These are phyloP conservation scores for Candida pini DNA, from an alignment of 805 yeast genomes.

Conservation along the genomic window DNA sequence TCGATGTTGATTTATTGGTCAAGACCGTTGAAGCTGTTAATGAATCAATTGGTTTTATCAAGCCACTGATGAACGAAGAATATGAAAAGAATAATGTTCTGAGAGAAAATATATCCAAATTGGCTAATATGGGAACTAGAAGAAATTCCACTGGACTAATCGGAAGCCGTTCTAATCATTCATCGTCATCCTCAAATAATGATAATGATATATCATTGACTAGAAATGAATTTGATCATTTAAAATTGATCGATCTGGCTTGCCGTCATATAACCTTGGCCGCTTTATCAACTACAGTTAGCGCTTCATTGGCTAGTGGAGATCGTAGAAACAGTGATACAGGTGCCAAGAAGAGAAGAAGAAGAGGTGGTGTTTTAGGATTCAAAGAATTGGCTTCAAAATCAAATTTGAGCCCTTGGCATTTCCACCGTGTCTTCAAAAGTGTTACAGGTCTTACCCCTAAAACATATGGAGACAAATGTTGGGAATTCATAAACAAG, in stretches of 20 bases:
- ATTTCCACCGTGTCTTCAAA: constrained; percentile 86
- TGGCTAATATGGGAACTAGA: constrained; percentile 9
- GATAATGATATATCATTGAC: constrained; percentile 29
- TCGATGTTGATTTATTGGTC: constrained; percentile 40
- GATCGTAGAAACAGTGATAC: constrained; percentile 3
- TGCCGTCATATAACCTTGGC: constrained; percentile 81
- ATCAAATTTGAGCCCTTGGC: constrained; percentile 84
- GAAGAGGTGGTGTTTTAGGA: constrained; percentile 75
- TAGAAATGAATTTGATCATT: constrained; percentile 63
- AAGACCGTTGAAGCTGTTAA: constrained; percentile 53
- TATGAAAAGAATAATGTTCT: constrained; percentile 31
- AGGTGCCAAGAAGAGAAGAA: constrained; percentile 38
- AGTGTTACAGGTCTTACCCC: constrained; percentile 84
- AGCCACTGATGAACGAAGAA: constrained; percentile 44
- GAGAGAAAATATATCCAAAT: constrained; percentile 12
- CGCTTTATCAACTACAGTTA: constrained; percentile 35
- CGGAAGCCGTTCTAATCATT: no score
- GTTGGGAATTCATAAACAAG: constrained; percentile 54
- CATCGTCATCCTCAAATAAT: constrained; percentile 5
- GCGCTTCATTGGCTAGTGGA: constrained; percentile 10
- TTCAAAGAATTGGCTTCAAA: constrained; percentile 85
- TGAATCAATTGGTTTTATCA: constrained; percentile 49
- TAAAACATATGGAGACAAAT: constrained; percentile 81
- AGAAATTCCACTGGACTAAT: constrained; percentile 19
- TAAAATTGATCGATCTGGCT: constrained; percentile 66